phyloP scores from a whole-genome alignment of 441 rosid species.

The Pelargonium cotyledonis region DNA sequence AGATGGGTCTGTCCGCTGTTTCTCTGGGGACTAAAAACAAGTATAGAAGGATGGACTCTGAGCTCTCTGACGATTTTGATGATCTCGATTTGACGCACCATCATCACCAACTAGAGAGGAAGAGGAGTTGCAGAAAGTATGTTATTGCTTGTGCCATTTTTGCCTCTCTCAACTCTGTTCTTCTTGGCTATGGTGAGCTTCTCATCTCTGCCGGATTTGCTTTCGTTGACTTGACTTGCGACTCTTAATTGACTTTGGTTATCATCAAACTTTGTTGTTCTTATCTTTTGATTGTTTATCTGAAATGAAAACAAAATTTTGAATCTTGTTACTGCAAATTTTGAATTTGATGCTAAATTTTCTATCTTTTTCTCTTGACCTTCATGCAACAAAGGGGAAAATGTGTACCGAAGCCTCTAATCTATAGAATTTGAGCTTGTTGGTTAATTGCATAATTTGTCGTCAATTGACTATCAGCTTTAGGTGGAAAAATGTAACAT shows the following conservation, averaged over 20 bases:
- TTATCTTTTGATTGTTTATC: background rate
- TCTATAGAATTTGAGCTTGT: background rate
- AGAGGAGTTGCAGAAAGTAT: constrained; percentile 20
- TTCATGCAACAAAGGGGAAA: background rate
- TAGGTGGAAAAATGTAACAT: background rate
- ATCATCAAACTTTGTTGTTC: background rate
- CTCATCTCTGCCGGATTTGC: background rate
- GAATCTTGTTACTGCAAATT: background rate
- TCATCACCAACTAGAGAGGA: constrained; percentile 11
- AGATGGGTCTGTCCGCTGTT: background rate
- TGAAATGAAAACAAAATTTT: background rate
- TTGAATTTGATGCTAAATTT: background rate
- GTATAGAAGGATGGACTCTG: constrained; percentile 33
- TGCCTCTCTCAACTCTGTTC: constrained; percentile 42
- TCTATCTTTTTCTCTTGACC: background rate
- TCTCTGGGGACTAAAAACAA: constrained; percentile 20
- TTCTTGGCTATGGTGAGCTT: constrained; percentile 43
- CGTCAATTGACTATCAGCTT: too few species aligned
- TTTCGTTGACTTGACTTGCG: background rate
- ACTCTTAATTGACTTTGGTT: background rate
- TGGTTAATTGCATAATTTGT: background rate
- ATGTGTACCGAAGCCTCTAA: background rate
- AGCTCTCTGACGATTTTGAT: constrained; percentile 22
- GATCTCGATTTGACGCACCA: constrained; percentile 6
- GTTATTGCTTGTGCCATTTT: constrained; percentile 37